Evolutionary conservation across 108 stramenopile genomes (phyloP), one percentile per base, ranked within the genome.

Genomic region (Pseudonitzschia multistriata): DNA sequence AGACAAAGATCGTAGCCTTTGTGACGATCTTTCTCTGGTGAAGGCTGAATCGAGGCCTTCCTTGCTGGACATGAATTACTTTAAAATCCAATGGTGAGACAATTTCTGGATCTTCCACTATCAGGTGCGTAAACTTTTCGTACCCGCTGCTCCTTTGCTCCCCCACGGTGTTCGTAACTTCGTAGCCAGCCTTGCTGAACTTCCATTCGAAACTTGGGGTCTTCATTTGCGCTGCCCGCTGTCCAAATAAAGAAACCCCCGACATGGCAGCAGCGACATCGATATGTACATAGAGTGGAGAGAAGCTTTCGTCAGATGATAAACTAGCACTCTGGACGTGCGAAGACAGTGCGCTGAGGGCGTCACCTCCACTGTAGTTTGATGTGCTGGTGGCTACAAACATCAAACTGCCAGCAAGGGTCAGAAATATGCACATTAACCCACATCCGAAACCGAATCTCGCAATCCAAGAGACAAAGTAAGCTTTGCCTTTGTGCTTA

Each of bases 301-400:
- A 35, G 53, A 25, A n/a, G 37, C 35, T 55, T 60, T 68, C 63
- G 49, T 50, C 39, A 19, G 42, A 52, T 10, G 55, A 39, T 10
- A 24, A n/a, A 22, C 15, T 1, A 45, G 34, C 66, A 42, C 59
- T 54, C n/a, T 76, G 62, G 19, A 87, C 59, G 65, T 83, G 78
- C 40, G 54, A n/a, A 39, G 50, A 49, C 69, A 94, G 72, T 11
- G 48, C 68, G 25, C 59, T 24, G 53, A 92, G 50, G 34, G 89
- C 90, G 17, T 79, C 78, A 10, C 94, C 94, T n/a, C 94, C 94
- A 11, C 91, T 91, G 79, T 96, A 96, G 76, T 96, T 96, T 60
- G 71, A 69, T 48, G 45, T 81, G 13, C 88, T 90, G 22, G 88
- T 74, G 24, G 77, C 76, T 11, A 90, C 67, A 69, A 93, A 96